phyloP scores from a whole-genome alignment of 1,139 yeast genomes.

The Yarrowia galli region DNA sequence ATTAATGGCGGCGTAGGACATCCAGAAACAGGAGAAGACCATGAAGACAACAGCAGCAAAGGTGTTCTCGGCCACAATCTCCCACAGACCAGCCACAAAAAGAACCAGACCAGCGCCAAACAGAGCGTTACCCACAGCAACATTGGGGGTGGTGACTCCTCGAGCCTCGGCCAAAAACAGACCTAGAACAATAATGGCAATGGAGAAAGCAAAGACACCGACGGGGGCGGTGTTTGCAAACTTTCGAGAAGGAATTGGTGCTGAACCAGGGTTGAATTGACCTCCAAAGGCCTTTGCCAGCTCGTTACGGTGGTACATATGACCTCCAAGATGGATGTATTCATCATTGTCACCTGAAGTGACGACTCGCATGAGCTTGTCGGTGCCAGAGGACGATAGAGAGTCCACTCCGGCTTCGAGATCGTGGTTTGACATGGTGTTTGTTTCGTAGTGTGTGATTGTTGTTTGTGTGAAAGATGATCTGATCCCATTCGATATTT shows the following conservation, averaged over 20 bases:
- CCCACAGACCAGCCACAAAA: conserved; percentile 78
- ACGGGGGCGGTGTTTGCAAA: conserved; percentile 89
- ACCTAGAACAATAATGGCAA: conserved; percentile 81
- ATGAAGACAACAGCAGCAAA: conserved; percentile 87
- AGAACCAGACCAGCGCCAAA: conserved; percentile 88
- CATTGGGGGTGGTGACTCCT: conserved; percentile 59
- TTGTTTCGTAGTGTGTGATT: background rate
- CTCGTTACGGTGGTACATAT: conserved; percentile 68
- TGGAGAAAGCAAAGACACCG: conserved; percentile 84
- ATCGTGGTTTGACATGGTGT: background rate
- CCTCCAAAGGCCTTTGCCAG: conserved; percentile 76
- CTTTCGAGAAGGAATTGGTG: conserved; percentile 69
- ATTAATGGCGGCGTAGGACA: conserved; percentile 72
- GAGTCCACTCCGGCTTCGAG: conserved; percentile 30
- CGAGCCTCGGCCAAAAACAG: conserved; percentile 66
- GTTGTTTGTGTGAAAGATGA: background rate
- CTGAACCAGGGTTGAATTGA: conserved; percentile 65
- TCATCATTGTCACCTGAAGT: conserved; percentile 64
- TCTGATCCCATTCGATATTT: background rate
- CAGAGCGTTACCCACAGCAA: conserved; percentile 76
- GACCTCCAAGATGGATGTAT: conserved; percentile 74
- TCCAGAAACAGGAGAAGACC: conserved; percentile 89
- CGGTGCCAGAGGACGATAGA: conserved; percentile 11
- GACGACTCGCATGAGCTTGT: conserved; percentile 46
- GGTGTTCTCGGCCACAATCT: conserved; percentile 71